A percentile compares a stretch with the other conserved stretches of the same genome.
Conservation (phyloP, 208 protist genomes). For the Leishmania arabica region DNA sequence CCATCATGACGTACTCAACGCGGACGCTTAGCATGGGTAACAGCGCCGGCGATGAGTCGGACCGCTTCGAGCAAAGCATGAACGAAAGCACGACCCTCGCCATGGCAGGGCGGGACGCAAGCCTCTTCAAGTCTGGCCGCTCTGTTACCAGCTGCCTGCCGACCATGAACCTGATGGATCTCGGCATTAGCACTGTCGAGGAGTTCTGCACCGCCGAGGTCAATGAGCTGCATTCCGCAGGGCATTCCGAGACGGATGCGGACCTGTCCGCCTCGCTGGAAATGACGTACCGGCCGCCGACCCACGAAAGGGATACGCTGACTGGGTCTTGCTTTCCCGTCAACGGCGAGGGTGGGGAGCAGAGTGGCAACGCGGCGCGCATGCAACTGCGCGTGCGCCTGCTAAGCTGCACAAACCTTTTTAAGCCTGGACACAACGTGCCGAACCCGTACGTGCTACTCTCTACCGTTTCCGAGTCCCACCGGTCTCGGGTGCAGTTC, state of each 20-base stretch:
- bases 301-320: neutral
- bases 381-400: constrained; percentile 63
- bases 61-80: neutral
- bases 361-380: neutral
- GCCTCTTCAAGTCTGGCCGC: constrained; percentile 8
- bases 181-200: constrained; percentile 47
- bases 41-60: constrained; percentile 5
- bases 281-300: neutral
- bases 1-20: neutral
- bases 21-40: constrained; percentile 1
- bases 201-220: constrained; percentile 49
- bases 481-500: constrained; percentile 54
- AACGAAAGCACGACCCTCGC: constrained; percentile 6
- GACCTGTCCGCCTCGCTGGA: constrained; percentile 21
- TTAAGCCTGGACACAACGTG: constrained; percentile 22
- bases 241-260: constrained; percentile 25
- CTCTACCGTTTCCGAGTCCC: constrained; percentile 65
- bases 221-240: constrained; percentile 21
- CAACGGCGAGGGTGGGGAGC: neutral
- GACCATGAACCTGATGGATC: constrained; percentile 70
- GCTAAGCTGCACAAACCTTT: constrained; percentile 66
- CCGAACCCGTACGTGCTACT: constrained; percentile 83
- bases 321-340: neutral
- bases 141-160: constrained; percentile 1
- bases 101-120: constrained; percentile 6